A percentile compares a stretch with the other conserved stretches of the same genome.
These are phyloP conservation scores for Nicotiana benthamiana DNA, from an alignment of 257 asterid genomes.

Conservation along the genomic window DNA sequence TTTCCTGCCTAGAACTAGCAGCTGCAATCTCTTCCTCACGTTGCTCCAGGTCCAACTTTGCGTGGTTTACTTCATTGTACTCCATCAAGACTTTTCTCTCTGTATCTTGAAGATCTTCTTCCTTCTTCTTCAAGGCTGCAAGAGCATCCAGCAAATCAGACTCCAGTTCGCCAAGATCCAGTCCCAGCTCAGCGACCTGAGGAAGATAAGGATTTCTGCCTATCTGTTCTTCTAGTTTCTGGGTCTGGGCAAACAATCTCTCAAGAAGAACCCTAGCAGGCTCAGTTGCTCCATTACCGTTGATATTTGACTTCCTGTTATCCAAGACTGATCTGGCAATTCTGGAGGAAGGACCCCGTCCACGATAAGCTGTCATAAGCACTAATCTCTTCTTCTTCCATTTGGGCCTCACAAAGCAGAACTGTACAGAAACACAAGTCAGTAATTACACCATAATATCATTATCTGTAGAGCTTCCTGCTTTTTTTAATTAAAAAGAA, in stretches of 20 bases:
- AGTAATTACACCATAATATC: neutral
- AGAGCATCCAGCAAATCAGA: constrained; percentile 61
- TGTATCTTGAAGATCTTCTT: constrained; percentile 66
- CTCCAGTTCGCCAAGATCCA: constrained; percentile 48
- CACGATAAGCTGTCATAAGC: constrained; percentile 20
- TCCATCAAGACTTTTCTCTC: constrained; percentile 52
- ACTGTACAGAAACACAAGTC: constrained; percentile 30
- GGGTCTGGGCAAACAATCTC: constrained; percentile 72
- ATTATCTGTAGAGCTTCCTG: neutral
- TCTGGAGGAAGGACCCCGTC: constrained; percentile 25
- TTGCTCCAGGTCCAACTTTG: constrained; percentile 46
- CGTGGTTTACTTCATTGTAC: constrained; percentile 35
- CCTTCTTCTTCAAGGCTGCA: constrained; percentile 63
- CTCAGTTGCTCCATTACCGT: constrained; percentile 50
- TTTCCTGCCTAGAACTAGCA: constrained; percentile 49
- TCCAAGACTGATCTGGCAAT: constrained; percentile 47
- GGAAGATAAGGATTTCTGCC: constrained; percentile 51
- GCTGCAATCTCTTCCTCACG: constrained; percentile 43
- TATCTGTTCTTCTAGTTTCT: constrained; percentile 71
- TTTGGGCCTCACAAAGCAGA: constrained; percentile 19
- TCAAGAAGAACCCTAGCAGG: constrained; percentile 73
- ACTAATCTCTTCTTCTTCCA: constrained; percentile 36
- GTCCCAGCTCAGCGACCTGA: constrained; percentile 43
- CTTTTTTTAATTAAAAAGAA: neutral
- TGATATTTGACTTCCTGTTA: constrained; percentile 42